A percentile compares a stretch with the other conserved stretches of the same genome.
Conservation (phyloP, 768 basidiomycete species). For the Boletus pseudopeckii region DNA sequence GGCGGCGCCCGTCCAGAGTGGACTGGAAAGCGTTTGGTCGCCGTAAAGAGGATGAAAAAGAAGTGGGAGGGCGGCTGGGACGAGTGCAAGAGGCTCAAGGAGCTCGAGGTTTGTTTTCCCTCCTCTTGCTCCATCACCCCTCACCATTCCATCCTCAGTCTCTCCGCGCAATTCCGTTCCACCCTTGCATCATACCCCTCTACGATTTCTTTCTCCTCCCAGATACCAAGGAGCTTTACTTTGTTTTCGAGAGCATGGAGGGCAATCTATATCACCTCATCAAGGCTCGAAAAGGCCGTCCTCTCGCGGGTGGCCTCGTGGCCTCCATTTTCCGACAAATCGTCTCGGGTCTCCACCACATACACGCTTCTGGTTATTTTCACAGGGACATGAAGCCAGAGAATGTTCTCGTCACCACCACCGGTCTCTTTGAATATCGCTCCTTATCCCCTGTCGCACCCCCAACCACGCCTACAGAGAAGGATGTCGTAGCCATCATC, state of each 20-base stretch:
- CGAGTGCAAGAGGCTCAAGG: constrained; percentile 92
- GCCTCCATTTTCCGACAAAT: constrained; percentile 94
- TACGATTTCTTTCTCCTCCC: constrained; percentile 99
- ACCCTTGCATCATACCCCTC: constrained; percentile 96
- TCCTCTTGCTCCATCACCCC: constrained; percentile 12
- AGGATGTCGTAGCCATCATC: constrained; percentile 94
- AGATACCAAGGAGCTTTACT: constrained; percentile 92
- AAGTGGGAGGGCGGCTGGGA: constrained; percentile 98
- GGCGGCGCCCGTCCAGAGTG: constrained; percentile 92
- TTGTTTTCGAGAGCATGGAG: constrained; percentile 99
- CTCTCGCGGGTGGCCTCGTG: constrained; percentile 94
- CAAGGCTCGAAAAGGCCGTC: constrained; percentile 91
- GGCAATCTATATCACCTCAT: constrained; percentile 99
- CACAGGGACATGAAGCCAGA: constrained; percentile 99
- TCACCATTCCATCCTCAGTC: constrained; percentile 53
- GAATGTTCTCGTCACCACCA: constrained; percentile 97
- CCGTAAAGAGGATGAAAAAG: constrained; percentile 98
- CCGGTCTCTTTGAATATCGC: constrained; percentile 89
- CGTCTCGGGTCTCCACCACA: constrained; percentile 85
- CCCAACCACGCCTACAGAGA: constrained; percentile 67
- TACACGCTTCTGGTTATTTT: constrained; percentile 91
- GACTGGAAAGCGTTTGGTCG: constrained; percentile 90
- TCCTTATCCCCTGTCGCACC: constrained; percentile 68
- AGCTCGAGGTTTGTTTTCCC: constrained; percentile 74
- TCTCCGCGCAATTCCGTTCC: constrained; percentile 88